Percentiles rank a stretch among this genome's conserved stretches.
Conservation (phyloP, 2,329 filamentous ascomycete species). For the Epichloe uncinata region DNA sequence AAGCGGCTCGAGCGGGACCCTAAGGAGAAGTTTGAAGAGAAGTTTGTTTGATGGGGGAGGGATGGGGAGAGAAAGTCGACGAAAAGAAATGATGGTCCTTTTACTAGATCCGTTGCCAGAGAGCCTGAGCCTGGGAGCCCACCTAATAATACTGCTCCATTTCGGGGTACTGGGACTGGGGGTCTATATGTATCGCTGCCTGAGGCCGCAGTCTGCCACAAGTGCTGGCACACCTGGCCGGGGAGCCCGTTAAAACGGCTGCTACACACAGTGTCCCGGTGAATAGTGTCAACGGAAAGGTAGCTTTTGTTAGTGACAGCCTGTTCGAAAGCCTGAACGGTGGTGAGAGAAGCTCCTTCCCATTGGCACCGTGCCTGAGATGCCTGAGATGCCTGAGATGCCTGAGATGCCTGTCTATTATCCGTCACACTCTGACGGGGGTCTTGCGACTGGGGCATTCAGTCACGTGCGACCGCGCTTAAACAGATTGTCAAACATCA, state of each 20-base stretch:
- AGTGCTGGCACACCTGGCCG: not conserved
- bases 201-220: slow-evolving; percentile 6
- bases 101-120: slow-evolving; percentile 9
- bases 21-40: slow-evolving; percentile 1
- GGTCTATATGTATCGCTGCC: slow-evolving; percentile 6
- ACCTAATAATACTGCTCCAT: slow-evolving; percentile 2
- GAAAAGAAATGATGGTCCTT: slow-evolving; percentile 8
- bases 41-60: slow-evolving; percentile 1
- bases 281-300: not conserved
- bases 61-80: slow-evolving; percentile 4
- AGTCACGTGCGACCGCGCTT: slow-evolving; percentile 3
- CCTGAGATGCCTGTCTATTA: no score
- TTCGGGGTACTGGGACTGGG: slow-evolving; percentile 1
- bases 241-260: not conserved
- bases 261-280: not conserved
- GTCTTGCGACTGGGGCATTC: not conserved
- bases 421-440: no score
- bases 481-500: not conserved
- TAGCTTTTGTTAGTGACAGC: not conserved
- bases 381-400: no score
- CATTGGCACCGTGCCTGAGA: not conserved
- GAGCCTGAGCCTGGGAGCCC: slow-evolving; percentile 11
- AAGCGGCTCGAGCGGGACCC: slow-evolving; percentile 3
- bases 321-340: not conserved
- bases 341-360: not conserved